phyloP scores from a whole-genome alignment of 805 yeast species.

The Candida succiphila region DNA sequence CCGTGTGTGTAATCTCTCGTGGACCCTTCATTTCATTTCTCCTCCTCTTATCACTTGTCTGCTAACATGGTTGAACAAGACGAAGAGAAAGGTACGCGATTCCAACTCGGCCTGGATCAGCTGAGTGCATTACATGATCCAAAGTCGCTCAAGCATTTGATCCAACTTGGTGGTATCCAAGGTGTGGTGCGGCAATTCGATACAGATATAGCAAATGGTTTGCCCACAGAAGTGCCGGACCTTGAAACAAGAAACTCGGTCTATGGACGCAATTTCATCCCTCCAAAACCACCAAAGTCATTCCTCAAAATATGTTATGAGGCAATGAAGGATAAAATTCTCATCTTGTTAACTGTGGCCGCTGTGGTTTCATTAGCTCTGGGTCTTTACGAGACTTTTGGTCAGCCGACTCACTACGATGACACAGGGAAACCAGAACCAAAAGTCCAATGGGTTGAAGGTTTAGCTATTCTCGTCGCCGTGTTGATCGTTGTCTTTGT shows the following conservation, averaged over 20 bases:
- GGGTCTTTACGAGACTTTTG: slow-evolving; percentile 89
- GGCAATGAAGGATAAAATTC: slow-evolving; percentile 85
- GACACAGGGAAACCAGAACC: slow-evolving; percentile 71
- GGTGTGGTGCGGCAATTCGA: slow-evolving; percentile 19
- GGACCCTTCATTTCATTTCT: no score
- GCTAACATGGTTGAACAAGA: no score
- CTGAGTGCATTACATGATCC: slow-evolving; percentile 51
- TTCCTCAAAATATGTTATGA: slow-evolving; percentile 62
- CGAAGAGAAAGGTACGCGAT: no score
- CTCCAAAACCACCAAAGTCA: slow-evolving; percentile 60
- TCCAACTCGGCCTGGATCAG: slow-evolving; percentile 20
- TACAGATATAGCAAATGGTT: slow-evolving; percentile 31
- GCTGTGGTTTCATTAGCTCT: slow-evolving; percentile 84
- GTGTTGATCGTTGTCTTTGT: slow-evolving; percentile 84
- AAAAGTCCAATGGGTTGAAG: slow-evolving; percentile 96
- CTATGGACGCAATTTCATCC: slow-evolving; percentile 67
- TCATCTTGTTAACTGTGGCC: slow-evolving; percentile 74
- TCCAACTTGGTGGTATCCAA: slow-evolving; percentile 36
- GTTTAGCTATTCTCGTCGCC: slow-evolving; percentile 93
- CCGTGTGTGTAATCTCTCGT: no score
- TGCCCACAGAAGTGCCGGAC: slow-evolving; percentile 25
- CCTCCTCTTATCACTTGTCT: no score
- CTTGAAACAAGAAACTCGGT: slow-evolving; percentile 25
- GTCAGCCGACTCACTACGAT: slow-evolving; percentile 70
- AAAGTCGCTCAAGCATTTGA: slow-evolving; percentile 37